These are phyloP conservation scores for Cicer yamashitae DNA, from an alignment of 306 rosid species.

Conservation along the genomic window DNA sequence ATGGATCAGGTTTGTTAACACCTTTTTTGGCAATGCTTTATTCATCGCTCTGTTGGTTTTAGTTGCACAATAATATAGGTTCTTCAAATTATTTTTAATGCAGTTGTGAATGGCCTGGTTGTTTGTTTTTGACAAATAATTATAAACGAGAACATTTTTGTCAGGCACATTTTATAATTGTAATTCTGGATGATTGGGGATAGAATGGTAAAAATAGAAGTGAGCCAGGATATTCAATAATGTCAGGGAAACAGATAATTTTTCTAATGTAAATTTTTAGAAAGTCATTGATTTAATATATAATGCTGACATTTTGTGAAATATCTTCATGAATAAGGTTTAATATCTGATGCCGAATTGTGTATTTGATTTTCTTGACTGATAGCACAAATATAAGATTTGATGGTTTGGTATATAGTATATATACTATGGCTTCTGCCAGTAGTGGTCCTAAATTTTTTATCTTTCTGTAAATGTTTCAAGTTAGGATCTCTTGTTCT, in stretches of 20 bases:
- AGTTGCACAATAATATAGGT: slow-evolving; percentile 30
- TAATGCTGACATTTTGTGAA: neutral
- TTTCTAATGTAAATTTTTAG: slow-evolving; percentile 13
- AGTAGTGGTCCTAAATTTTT: too few species aligned
- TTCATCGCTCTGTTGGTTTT: slow-evolving; percentile 31
- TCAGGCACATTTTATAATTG: slow-evolving; percentile 11
- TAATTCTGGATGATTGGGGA: slow-evolving; percentile 31
- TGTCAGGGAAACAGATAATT: neutral
- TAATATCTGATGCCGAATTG: neutral
- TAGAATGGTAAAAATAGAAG: slow-evolving; percentile 8
- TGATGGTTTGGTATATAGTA: too few species aligned
- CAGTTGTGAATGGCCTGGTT: slow-evolving; percentile 30
- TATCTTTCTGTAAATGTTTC: too few species aligned
- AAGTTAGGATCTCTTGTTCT: too few species aligned
- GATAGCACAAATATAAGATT: too few species aligned
- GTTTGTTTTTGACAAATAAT: slow-evolving; percentile 12
- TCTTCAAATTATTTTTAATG: slow-evolving; percentile 20
- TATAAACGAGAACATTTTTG: slow-evolving; percentile 18
- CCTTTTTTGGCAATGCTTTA: slow-evolving; percentile 1
- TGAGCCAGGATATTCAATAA: slow-evolving; percentile 15
- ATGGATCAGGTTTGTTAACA: slow-evolving; percentile 82
- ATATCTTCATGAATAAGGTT: slow-evolving; percentile 11
- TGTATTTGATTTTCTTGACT: too few species aligned
- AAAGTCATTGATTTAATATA: slow-evolving; percentile 16
- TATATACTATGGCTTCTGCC: too few species aligned